These are phyloP conservation scores for Nicotiana paniculata DNA, from an alignment of 257 asterid genomes.

Conservation along the genomic window DNA sequence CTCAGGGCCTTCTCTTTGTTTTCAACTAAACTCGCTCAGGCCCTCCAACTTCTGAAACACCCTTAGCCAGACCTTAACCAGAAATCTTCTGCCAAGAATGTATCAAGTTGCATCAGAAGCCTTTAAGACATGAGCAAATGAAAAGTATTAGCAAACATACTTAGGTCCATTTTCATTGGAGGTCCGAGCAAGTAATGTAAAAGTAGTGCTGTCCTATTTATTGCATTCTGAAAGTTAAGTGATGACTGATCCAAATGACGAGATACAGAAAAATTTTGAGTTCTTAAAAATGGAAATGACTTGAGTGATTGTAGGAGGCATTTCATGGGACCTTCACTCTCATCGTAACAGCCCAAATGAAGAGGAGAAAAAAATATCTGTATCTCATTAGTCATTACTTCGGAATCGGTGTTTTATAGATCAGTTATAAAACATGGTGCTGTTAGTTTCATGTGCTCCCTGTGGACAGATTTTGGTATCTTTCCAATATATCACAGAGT, in stretches of 20 bases:
- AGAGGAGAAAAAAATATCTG: background rate
- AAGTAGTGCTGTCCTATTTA: conserved; percentile 1
- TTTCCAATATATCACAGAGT: background rate
- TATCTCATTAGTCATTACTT: background rate
- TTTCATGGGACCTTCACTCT: background rate
- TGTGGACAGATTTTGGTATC: background rate
- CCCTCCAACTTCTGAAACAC: background rate
- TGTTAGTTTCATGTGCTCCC: background rate
- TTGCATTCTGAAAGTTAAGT: background rate
- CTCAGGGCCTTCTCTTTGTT: background rate
- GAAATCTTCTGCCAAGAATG: background rate
- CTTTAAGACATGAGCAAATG: background rate
- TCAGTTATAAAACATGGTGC: background rate
- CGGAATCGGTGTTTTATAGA: background rate
- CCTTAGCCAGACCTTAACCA: background rate
- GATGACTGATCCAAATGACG: background rate
- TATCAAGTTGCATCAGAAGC: background rate
- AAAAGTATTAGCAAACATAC: background rate
- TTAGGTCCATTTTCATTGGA: background rate
- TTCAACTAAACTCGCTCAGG: background rate
- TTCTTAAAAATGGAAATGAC: background rate
- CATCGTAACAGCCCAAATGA: background rate
- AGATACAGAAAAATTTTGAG: background rate
- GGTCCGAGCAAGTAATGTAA: background rate
- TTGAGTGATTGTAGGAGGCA: background rate